Conservation (phyloP, 2,329 filamentous ascomycete species). For the Fusarium stilboides region DNA sequence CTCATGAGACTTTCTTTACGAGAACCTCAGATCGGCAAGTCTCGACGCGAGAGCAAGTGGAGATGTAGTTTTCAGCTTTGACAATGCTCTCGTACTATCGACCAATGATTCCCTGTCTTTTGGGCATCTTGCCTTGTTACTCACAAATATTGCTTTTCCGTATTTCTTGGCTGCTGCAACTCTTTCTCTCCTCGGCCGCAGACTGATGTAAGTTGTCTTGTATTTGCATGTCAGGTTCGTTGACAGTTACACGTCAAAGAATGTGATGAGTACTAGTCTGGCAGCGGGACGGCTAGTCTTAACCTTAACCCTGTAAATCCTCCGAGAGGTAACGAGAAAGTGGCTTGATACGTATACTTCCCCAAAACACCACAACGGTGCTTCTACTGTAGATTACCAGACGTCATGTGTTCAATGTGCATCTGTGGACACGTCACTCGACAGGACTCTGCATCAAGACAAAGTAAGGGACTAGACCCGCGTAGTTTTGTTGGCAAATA, state of each 20-base stretch:
- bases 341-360: not conserved
- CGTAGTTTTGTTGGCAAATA: not conserved
- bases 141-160: accelerated
- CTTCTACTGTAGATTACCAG: not conserved
- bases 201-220: not conserved
- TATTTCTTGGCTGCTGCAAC: not conserved
- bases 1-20: too few species aligned
- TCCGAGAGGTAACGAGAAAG: not conserved
- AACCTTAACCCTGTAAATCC: not conserved
- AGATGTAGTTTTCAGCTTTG: not conserved
- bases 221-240: not conserved
- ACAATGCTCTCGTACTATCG: accelerated
- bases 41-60: not conserved
- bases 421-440: not conserved
- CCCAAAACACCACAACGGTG: not conserved
- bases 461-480: not conserved
- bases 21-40: not conserved
- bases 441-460: not conserved
- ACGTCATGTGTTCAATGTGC: not conserved
- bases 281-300: conserved; percentile 6
- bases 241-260: not conserved
- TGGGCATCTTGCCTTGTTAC: not conserved
- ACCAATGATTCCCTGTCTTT: too few species aligned
- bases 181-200: not conserved
- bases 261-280: not conserved